Base-by-base conservation (phyloP, 2,329 filamentous ascomycete genomes). In the Fusarium sp. region DNA sequence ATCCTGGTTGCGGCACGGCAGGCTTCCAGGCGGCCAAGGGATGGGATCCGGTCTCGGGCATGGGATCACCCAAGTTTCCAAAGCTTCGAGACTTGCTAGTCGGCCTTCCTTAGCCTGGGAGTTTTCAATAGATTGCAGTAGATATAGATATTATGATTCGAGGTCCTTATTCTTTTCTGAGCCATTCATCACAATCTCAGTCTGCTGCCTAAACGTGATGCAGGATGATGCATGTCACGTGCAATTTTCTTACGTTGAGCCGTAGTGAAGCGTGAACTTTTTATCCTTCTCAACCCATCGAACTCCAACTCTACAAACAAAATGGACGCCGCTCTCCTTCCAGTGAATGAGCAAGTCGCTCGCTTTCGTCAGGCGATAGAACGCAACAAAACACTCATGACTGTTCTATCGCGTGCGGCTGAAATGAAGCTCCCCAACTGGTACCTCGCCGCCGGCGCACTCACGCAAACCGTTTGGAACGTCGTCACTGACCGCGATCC, bases 381-480 rank as follows among this genome's bases (percentile, higher is more conserved):
- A 26, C 62, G 71, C 8, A 82, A 82, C 65, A 57, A 60, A 12
- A 81, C 79, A 5, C 77, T 82, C 3, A 36, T 78, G 50, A 57
- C 59, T 7, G 78, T 82, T 10, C 66, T 82, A 14, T 50, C 69
- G 16, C 78, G 78, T 14, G 76, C 78, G 5, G 61, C 66, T 4
- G 65, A 70, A 4, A 75, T 82, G 28, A 51, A 74, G 22, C 69
- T 81, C 14, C 79, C 80, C 2, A 79, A 80, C 55, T 82, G 80
- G 80, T 82, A 82, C 45, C 77, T 82, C n/a, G 81, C 81, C 4
- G 81, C 78, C 3, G 81, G 81, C 33, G 75, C 80, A 26, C 63
- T 82, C 45, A 82, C 81, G 4, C 82, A 83, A 35, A 82, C 82
- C 0, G 79, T 83, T n/a, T 82, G 82, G 82, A 83, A 83, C 60